Conservation (phyloP, 805 yeast species). For the Pichia cephalocereana region DNA sequence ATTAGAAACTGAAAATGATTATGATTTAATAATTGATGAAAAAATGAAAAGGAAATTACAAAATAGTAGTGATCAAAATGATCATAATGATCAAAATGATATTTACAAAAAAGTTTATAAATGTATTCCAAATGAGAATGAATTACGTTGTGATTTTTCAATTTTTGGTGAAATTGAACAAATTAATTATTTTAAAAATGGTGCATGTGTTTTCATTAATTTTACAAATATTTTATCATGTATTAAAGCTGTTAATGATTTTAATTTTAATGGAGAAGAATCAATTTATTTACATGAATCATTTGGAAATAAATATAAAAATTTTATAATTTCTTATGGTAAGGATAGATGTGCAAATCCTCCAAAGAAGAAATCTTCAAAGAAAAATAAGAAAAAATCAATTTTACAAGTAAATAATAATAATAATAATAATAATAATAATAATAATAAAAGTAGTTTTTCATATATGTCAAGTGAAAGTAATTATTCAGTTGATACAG, state of each 20-base stretch:
- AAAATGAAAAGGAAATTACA: not conserved
- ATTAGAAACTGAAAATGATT: conserved; percentile 25
- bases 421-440: not conserved
- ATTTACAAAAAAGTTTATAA: conserved; percentile 4
- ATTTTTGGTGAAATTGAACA: conserved; percentile 68
- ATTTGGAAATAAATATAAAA: conserved; percentile 38
- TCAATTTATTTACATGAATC: conserved; percentile 27
- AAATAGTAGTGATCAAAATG: not conserved
- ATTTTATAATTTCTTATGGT: conserved; percentile 58
- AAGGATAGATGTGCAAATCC: conserved; percentile 72
- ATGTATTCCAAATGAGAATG: conserved; percentile 36
- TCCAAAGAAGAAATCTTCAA: conserved; percentile 39
- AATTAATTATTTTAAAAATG: conserved; percentile 59
- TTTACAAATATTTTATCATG: conserved; percentile 57
- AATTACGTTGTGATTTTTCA: conserved; percentile 50
- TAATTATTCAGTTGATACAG: conserved; percentile 7
- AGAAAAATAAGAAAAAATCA: conserved; percentile 29
- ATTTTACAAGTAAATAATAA: not conserved
- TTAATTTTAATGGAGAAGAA: conserved; percentile 28
- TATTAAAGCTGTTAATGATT: conserved; percentile 52
- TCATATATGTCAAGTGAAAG: not conserved
- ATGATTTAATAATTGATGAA: conserved; percentile 9
- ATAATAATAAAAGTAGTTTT: not conserved
- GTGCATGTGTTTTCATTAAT: conserved; percentile 68
- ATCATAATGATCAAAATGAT: conserved; percentile 11